These are phyloP conservation scores for Hippophae tibetana DNA, from an alignment of 306 rosid species.

Conservation along the genomic window DNA sequence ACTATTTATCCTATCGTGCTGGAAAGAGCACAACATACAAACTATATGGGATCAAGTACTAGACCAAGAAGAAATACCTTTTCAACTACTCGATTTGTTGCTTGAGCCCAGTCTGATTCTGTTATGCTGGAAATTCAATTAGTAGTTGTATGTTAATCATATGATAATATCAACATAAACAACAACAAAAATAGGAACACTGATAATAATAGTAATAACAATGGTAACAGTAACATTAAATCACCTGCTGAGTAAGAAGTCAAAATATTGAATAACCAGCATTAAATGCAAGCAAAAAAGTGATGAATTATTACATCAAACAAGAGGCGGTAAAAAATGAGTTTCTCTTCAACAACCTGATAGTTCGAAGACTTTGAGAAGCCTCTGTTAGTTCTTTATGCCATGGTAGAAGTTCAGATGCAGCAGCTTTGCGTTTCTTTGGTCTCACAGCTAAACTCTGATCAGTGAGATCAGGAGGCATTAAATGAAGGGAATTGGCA, in stretches of 20 bases:
- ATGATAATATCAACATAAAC: not conserved
- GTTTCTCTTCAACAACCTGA: constrained; percentile 50
- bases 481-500: constrained; percentile 23
- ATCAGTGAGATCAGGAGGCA: constrained; percentile 41
- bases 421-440: constrained; percentile 70
- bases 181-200: not conserved
- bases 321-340: constrained; percentile 1
- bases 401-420: constrained; percentile 73
- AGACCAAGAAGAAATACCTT: constrained; percentile 39
- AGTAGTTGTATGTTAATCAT: constrained; percentile 16
- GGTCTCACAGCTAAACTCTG: constrained; percentile 41
- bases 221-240: too few species aligned
- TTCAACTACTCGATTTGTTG: constrained; percentile 64
- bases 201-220: too few species aligned
- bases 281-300: not conserved
- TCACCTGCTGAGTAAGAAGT: not conserved
- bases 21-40: not conserved
- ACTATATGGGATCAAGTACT: not conserved
- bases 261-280: not conserved
- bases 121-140: constrained; percentile 52
- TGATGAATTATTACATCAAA: not conserved
- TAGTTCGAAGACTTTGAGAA: constrained; percentile 52
- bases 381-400: constrained; percentile 49
- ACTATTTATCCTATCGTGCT: too few species aligned
- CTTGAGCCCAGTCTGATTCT: constrained; percentile 72